Evolutionary conservation across 1,139 yeast genomes (phyloP).

Genomic region (Geotrichum fermentans): DNA sequence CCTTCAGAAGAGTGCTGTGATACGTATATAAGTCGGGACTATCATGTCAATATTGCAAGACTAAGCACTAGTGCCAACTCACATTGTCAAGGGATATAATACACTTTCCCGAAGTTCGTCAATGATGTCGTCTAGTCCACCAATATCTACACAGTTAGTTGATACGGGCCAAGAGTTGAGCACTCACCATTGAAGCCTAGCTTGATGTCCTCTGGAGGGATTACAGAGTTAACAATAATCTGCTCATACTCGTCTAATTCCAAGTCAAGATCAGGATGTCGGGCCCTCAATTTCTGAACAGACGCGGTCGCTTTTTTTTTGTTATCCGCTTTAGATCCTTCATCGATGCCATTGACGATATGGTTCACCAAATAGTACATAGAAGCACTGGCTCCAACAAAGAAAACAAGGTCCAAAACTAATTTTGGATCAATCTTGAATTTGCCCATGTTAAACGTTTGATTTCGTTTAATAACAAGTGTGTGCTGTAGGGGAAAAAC

Average conservation of each 20-base stretch:
- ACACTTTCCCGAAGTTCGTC: constrained; percentile 85
- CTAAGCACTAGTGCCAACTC: constrained; percentile 28
- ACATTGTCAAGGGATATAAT: constrained; percentile 74
- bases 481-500: too few relatives aligned
- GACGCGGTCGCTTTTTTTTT: constrained; percentile 63
- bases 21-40: constrained; percentile 57
- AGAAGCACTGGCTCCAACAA: constrained; percentile 78
- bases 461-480: too few relatives aligned
- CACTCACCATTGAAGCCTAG: constrained; percentile 58
- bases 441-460: too few relatives aligned
- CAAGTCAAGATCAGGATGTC: constrained; percentile 57
- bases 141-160: constrained; percentile 52
- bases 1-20: constrained; percentile 64
- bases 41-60: neutral
- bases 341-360: constrained; percentile 32
- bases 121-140: constrained; percentile 76
- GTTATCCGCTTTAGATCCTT: constrained; percentile 43
- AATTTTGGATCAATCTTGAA: constrained; percentile 26
- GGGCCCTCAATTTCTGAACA: constrained; percentile 51
- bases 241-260: constrained; percentile 73
- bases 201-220: constrained; percentile 75
- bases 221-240: constrained; percentile 66
- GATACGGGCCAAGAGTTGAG: neutral
- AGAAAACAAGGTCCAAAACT: constrained; percentile 61
- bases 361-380: constrained; percentile 65